phyloP scores from a whole-genome alignment of 768 basidiomycete species.

The Psilocybe subaeruginosa region DNA sequence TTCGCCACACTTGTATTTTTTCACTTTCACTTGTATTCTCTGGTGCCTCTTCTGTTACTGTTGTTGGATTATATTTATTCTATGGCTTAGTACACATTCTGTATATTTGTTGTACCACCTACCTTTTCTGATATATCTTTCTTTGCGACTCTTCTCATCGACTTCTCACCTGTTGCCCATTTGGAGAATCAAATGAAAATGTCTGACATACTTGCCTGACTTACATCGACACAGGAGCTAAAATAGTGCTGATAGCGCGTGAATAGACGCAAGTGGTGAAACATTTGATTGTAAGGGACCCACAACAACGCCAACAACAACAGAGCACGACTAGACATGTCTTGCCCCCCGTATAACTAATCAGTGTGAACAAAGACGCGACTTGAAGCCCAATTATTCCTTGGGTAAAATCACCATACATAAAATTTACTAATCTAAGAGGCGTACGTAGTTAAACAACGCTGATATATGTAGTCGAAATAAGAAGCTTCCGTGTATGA shows the following conservation, averaged over 20 bases:
- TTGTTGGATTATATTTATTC: slow-evolving; percentile 11
- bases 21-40: background rate
- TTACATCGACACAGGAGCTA: too few relatives aligned
- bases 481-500: background rate
- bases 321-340: background rate
- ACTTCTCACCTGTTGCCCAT: too few relatives aligned
- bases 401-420: background rate
- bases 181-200: too few relatives aligned
- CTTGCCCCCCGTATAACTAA: background rate
- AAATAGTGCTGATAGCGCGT: too few relatives aligned
- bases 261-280: too few relatives aligned
- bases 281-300: too few relatives aligned
- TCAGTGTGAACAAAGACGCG: background rate
- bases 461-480: background rate
- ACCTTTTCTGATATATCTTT: background rate
- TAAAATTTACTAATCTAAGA: background rate
- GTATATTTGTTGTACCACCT: background rate
- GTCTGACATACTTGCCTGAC: too few relatives aligned
- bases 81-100: slow-evolving; percentile 1
- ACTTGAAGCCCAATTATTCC: background rate
- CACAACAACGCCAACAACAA: background rate
- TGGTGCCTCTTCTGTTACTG: background rate
- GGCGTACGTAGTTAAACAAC: background rate
- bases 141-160: background rate
- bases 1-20: background rate